Evolutionary conservation across 116 monocot genomes (phyloP).

Genomic region (Dioscorea cayenensis): DNA sequence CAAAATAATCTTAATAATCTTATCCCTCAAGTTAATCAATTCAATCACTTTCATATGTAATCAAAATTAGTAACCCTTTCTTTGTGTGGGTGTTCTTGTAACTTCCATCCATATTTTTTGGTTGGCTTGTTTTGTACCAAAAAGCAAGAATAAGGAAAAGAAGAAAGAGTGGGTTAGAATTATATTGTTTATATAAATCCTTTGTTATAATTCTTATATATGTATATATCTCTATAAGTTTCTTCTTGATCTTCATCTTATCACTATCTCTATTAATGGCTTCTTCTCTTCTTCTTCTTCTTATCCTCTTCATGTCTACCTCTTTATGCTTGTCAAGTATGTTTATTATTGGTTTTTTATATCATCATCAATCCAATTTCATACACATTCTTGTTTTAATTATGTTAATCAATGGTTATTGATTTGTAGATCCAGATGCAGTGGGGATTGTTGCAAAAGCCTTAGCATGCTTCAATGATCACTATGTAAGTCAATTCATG

Average conservation of each 20-base stretch:
- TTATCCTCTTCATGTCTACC: conserved; percentile 8
- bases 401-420: neutral
- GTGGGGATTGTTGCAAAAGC: conserved; percentile 43
- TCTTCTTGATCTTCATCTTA: neutral
- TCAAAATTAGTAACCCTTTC: neutral
- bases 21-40: neutral
- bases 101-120: neutral
- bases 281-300: conserved; percentile 10
- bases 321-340: conserved; percentile 29
- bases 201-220: no score
- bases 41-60: neutral
- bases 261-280: conserved; percentile 15
- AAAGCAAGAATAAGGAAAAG: neutral
- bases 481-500: conserved; percentile 28
- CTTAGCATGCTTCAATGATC: conserved; percentile 51
- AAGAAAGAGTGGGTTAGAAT: no score
- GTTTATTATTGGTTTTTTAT: neutral
- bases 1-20: neutral
- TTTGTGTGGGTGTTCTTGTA: neutral
- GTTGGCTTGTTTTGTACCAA: conserved; percentile 3
- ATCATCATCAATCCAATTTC: neutral
- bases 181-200: neutral
- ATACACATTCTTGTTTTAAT: neutral
- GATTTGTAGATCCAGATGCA: conserved; percentile 18
- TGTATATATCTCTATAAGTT: no score